phyloP scores from a whole-genome alignment of 164 flowering plant genomes.

The Brasenia schreberi region DNA sequence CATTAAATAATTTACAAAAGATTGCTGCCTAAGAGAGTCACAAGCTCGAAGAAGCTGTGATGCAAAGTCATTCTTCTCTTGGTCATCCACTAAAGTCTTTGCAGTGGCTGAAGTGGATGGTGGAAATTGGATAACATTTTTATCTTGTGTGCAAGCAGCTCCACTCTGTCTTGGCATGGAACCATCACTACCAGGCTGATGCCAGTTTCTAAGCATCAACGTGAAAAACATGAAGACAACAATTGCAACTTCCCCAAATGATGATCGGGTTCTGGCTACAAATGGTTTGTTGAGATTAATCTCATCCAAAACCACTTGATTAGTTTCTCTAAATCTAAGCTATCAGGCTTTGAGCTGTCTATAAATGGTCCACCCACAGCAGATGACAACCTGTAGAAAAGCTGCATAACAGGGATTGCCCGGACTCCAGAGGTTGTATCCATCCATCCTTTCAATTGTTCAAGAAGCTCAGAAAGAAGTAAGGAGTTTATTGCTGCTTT shows the following conservation, averaged over 20 bases:
- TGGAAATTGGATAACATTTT: slow-evolving; percentile 18
- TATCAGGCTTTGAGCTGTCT: slow-evolving; percentile 65
- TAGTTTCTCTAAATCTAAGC: slow-evolving; percentile 65
- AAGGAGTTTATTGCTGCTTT: slow-evolving; percentile 83
- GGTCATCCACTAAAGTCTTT: slow-evolving; percentile 39
- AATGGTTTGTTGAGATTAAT: slow-evolving; percentile 62
- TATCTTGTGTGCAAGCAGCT: slow-evolving; percentile 46
- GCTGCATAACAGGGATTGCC: slow-evolving; percentile 91
- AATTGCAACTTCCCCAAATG: slow-evolving; percentile 85
- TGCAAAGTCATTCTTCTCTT: slow-evolving; percentile 63
- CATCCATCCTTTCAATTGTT: slow-evolving; percentile 91
- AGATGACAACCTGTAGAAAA: slow-evolving; percentile 85
- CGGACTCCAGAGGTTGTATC: slow-evolving; percentile 68
- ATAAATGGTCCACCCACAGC: slow-evolving; percentile 95
- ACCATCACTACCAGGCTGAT: slow-evolving; percentile 84
- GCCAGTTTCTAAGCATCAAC: slow-evolving; percentile 96
- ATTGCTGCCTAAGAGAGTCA: slow-evolving; percentile 73
- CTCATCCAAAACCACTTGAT: slow-evolving; percentile 88
- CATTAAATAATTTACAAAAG: slow-evolving; percentile 82
- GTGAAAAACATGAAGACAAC: slow-evolving; percentile 97
- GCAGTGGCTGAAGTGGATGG: slow-evolving; percentile 14
- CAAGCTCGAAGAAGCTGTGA: slow-evolving; percentile 83
- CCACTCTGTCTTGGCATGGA: slow-evolving; percentile 40
- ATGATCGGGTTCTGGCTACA: slow-evolving; percentile 49
- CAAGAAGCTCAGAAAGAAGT: slow-evolving; percentile 74